Conservation (phyloP, 2,329 filamentous ascomycete species). For the Epichloe elymi region DNA sequence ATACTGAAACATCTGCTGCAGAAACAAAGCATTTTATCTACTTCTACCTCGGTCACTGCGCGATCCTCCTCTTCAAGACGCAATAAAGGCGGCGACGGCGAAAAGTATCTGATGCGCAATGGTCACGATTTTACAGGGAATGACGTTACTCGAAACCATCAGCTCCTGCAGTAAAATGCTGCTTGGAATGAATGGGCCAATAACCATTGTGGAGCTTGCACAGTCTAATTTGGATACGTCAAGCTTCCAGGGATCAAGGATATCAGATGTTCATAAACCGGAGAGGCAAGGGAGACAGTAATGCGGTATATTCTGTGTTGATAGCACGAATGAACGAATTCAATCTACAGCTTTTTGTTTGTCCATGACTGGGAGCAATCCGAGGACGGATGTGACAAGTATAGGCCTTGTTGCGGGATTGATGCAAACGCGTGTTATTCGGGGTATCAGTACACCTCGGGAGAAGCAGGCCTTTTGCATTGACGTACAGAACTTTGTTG, state of each 20-base stretch:
- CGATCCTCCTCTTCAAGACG: slow-evolving; percentile 97
- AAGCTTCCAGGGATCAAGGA: background rate
- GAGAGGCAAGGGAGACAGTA: background rate
- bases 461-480: too few species aligned
- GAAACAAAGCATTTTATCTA: slow-evolving; percentile 99
- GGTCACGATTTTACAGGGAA: background rate
- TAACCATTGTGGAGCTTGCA: background rate
- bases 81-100: slow-evolving; percentile 42
- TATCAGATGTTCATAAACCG: background rate
- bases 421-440: too few species aligned
- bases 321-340: too few species aligned
- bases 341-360: too few species aligned
- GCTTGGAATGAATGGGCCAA: background rate
- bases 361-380: background rate
- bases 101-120: background rate
- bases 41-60: slow-evolving; percentile 98
- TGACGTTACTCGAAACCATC: background rate
- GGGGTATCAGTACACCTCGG: too few species aligned
- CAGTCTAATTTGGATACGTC: background rate
- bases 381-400: background rate
- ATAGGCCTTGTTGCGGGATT: too few species aligned
- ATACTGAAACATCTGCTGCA: slow-evolving; percentile 23
- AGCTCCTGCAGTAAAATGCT: background rate
- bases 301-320: too few species aligned
- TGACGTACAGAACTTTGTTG: too few species aligned